These are phyloP conservation scores for Fusarium nodosum DNA, from an alignment of 2,329 filamentous ascomycete species.

Conservation along the genomic window DNA sequence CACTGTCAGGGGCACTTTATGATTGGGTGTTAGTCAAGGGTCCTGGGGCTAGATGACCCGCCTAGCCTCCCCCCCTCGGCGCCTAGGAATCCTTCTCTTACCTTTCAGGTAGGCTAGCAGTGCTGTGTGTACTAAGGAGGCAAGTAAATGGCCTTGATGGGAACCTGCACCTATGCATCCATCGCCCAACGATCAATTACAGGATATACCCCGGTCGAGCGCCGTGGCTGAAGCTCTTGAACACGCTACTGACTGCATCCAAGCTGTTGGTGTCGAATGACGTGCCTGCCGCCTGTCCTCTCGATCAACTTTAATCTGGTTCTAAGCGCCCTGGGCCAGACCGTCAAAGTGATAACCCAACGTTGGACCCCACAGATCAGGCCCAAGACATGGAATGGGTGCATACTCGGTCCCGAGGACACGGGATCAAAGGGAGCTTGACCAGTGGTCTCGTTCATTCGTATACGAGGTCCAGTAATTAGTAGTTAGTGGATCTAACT, in stretches of 20 bases:
- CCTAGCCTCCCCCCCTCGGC: slow-evolving; percentile 26
- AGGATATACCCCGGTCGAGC: slow-evolving; percentile 23
- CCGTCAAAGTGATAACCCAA: slow-evolving; percentile 25
- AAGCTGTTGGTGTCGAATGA: slow-evolving; percentile 47
- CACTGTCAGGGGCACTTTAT: slow-evolving; percentile 12
- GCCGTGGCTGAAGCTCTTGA: slow-evolving; percentile 25
- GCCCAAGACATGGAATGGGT: slow-evolving; percentile 8
- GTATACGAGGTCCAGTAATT: slow-evolving; percentile 29
- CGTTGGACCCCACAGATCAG: slow-evolving; percentile 35
- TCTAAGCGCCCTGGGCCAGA: slow-evolving; percentile 47
- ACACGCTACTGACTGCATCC: slow-evolving; percentile 36
- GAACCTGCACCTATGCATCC: slow-evolving; percentile 11
- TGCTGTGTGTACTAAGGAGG: too few species aligned
- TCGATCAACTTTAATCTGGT: slow-evolving; percentile 31
- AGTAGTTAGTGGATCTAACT: slow-evolving; percentile 39
- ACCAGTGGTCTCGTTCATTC: slow-evolving; percentile 25
- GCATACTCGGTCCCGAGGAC: slow-evolving; percentile 29
- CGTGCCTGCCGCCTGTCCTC: slow-evolving; percentile 34
- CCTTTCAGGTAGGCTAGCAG: not conserved
- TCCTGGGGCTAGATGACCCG: slow-evolving; percentile 20
- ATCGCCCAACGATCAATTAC: slow-evolving; percentile 7
- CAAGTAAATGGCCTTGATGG: slow-evolving; percentile 13
- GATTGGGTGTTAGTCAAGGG: slow-evolving; percentile 28
- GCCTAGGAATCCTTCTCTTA: slow-evolving; percentile 26
- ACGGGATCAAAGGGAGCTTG: slow-evolving; percentile 34